phyloP scores from a whole-genome alignment of 2,329 filamentous ascomycete genomes.

The Curvularia eragrostidis region DNA sequence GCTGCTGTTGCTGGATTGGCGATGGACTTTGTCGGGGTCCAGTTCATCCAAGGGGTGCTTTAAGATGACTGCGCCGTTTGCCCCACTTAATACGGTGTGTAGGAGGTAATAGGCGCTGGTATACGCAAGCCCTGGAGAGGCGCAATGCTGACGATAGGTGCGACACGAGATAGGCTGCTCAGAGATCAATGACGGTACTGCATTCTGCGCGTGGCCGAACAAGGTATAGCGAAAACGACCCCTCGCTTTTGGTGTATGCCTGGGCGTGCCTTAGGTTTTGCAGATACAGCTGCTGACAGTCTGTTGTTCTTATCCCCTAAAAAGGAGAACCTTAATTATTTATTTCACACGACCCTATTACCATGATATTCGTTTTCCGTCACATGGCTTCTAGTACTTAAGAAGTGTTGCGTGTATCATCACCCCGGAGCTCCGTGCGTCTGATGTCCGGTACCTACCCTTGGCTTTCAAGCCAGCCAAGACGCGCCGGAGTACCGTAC shows the following conservation, averaged over 20 bases:
- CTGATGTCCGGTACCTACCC: conserved; percentile 3
- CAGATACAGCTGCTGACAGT: not conserved
- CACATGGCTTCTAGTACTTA: not conserved
- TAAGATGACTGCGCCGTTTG: conserved; percentile 3
- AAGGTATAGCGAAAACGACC: conserved; percentile 5
- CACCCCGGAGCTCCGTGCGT: conserved; percentile 3
- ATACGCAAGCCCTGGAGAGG: not conserved
- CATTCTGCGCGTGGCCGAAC: conserved; percentile 3
- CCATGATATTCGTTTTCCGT: not conserved
- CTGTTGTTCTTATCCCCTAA: not conserved
- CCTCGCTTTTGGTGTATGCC: conserved; percentile 4
- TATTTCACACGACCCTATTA: not conserved
- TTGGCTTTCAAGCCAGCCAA: not conserved
- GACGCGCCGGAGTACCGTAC: conserved; percentile 1
- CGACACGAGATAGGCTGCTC: conserved; percentile 5
- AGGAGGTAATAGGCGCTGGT: conserved; percentile 1
- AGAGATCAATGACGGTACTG: conserved; percentile 18
- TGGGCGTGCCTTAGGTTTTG: not conserved
- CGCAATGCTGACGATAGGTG: conserved; percentile 1
- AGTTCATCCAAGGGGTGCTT: conserved; percentile 1
- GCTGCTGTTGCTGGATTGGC: not conserved
- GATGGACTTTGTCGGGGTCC: not conserved
- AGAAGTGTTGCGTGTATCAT: conserved; percentile 1
- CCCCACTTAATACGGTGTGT: conserved; percentile 2
- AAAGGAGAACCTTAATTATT: not conserved